phyloP scores from a whole-genome alignment of 2,329 filamentous ascomycete genomes.

The Ceratocystis colombiana region DNA sequence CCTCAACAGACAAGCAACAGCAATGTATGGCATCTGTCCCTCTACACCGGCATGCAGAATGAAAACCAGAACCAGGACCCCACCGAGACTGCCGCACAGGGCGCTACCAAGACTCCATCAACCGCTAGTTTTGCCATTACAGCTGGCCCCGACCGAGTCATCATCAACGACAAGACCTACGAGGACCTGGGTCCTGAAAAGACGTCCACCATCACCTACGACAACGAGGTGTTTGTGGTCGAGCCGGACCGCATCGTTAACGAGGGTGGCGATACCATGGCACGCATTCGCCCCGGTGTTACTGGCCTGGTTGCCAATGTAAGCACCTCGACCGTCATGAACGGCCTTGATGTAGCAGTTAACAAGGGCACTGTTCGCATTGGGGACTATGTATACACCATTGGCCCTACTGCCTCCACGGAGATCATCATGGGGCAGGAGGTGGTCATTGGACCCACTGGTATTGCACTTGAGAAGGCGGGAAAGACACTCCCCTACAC shows the following conservation, averaged over 20 bases:
- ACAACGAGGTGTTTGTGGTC: constrained; percentile 40
- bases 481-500: constrained; percentile 33
- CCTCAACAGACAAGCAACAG: not conserved
- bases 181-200: constrained; percentile 33
- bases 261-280: constrained; percentile 33
- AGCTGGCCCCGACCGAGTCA: constrained; percentile 38
- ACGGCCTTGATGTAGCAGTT: constrained; percentile 36
- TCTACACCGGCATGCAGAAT: constrained; percentile 1
- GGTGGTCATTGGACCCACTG: constrained; percentile 33
- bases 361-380: constrained; percentile 37
- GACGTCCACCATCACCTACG: constrained; percentile 38
- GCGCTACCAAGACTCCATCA: constrained; percentile 3
- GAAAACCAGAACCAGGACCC: not conserved
- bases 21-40: not conserved
- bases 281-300: constrained; percentile 34
- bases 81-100: not conserved
- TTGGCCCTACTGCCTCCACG: constrained; percentile 34
- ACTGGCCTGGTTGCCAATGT: constrained; percentile 30
- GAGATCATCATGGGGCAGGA: constrained; percentile 31
- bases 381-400: constrained; percentile 37
- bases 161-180: constrained; percentile 41
- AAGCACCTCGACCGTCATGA: constrained; percentile 35
- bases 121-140: constrained; percentile 35
- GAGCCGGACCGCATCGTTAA: constrained; percentile 33
- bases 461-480: constrained; percentile 32